Evolutionary conservation across 139 green algal species (phyloP), one percentile per base, ranked within the genome.

Genomic region (Diplosphaera chodatii): DNA sequence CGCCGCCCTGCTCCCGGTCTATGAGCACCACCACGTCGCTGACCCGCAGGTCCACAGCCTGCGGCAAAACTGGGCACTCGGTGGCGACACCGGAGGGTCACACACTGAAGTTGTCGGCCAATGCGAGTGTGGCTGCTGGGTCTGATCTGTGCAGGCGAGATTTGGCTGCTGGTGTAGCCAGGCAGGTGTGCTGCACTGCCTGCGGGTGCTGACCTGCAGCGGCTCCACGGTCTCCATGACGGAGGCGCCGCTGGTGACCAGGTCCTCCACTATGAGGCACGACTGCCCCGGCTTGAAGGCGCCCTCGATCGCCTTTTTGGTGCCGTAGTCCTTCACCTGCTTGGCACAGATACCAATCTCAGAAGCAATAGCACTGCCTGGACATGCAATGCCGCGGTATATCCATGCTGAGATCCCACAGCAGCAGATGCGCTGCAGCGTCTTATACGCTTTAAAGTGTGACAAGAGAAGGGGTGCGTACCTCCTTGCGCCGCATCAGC

Each of bases 291-390:
- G 15, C 32, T 83, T 75, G 80, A 95, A 98, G 4, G 87, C 88
- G n/a, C 95, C 95, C 82, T 99, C 95, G 66, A 99, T 98, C 23
- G 94, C 95, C 80, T 98, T 97, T 78, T 94, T 96, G 63, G 95
- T 99, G 65, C 95, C 95, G 70, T 99, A 99, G 72, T 97, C 95
- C 78, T 98, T 98, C 18, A 96, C 89, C 82, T 90, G 70, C 55
- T 41, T 3, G n/a, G 15, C 13, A 21, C 32, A 64, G 33, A 8
- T 13, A 29, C 25, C n/a, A n/a, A n/a, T n/a, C 32, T 62, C 27
- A 32, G 25, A 64, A 62, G 28, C 25, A 63, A 8, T 10, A 59
- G 8, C 67, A 72, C 63, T 16, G 32, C 10, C 32, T 40, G 64
- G 25, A 55, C 6, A 69, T 29, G 22, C n/a, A n/a, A n/a, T n/a